Conservation (phyloP, 148 eudicot genomes). For the Arctostaphylos glauca region DNA sequence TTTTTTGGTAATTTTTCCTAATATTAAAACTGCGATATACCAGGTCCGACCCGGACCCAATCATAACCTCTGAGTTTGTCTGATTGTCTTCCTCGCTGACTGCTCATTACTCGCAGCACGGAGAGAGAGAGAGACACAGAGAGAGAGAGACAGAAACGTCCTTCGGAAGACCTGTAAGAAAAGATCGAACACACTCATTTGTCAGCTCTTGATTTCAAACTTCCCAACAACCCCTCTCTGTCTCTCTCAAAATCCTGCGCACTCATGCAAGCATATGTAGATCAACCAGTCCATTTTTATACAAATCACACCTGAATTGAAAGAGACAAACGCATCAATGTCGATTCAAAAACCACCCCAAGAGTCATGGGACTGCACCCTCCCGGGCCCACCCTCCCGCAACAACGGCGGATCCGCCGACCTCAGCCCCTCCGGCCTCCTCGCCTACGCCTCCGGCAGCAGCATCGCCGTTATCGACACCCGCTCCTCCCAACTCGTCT, state of each 20-base stretch:
- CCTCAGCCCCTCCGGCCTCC: conserved; percentile 68
- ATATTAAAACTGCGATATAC: no score
- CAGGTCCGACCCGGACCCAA: no score
- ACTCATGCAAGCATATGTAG: not conserved
- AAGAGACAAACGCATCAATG: conserved; percentile 2
- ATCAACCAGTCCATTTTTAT: not conserved
- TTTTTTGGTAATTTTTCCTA: no score
- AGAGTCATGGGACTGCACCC: conserved; percentile 56
- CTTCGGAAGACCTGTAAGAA: not conserved
- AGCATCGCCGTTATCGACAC: conserved; percentile 67
- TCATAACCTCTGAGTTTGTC: not conserved
- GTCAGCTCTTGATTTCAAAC: not conserved
- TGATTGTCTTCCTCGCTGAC: not conserved
- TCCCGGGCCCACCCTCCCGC: conserved; percentile 89
- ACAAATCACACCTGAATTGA: conserved; percentile 9
- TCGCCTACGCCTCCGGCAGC: conserved; percentile 86
- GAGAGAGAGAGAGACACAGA: no score
- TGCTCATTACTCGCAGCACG: not conserved
- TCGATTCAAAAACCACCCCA: conserved; percentile 16
- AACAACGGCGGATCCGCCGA: conserved; percentile 80
- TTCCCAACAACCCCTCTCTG: not conserved
- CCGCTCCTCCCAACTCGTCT: conserved; percentile 72
- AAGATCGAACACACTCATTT: not conserved
- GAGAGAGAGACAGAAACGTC: not conserved
- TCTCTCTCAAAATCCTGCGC: no score